These are phyloP conservation scores for Eremomyces bilateralis DNA, from an alignment of 495 filamentous ascomycete species.

Conservation along the genomic window DNA sequence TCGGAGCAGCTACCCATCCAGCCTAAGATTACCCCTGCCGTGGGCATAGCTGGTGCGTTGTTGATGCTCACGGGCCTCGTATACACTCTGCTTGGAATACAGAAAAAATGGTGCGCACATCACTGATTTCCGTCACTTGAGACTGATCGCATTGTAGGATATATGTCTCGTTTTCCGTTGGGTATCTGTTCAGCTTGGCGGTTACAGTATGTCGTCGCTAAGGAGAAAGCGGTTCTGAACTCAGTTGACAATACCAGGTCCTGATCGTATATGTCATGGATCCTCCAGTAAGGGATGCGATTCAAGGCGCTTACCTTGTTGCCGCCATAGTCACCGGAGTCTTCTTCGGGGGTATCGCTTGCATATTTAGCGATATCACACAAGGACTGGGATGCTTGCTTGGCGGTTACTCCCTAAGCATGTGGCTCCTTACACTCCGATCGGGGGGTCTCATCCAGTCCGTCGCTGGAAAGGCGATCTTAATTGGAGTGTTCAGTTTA, in stretches of 20 bases:
- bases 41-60: conserved; percentile 57
- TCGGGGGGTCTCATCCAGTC: conserved; percentile 49
- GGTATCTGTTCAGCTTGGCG: conserved; percentile 47
- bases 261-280: conserved; percentile 82
- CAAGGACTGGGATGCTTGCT: conserved; percentile 74
- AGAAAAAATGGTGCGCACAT: conserved; percentile 40
- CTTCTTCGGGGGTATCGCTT: conserved; percentile 51
- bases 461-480: conserved; percentile 38
- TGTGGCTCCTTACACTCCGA: conserved; percentile 69
- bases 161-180: conserved; percentile 62
- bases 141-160: conserved; percentile 21
- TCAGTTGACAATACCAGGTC: too few species aligned
- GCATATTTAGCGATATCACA: conserved; percentile 67
- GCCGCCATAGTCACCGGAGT: conserved; percentile 54
- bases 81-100: conserved; percentile 62
- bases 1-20: conserved; percentile 37
- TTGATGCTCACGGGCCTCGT: conserved; percentile 45
- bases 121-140: background rate
- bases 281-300: conserved; percentile 47
- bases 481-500: conserved; percentile 52
- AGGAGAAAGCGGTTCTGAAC: too few species aligned
- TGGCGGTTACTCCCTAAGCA: conserved; percentile 70
- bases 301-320: conserved; percentile 79
- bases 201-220: conserved; percentile 35
- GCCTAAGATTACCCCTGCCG: conserved; percentile 56